These are phyloP conservation scores for Dipteronia dyeriana DNA, from an alignment of 345 rosid species.

Conservation along the genomic window DNA sequence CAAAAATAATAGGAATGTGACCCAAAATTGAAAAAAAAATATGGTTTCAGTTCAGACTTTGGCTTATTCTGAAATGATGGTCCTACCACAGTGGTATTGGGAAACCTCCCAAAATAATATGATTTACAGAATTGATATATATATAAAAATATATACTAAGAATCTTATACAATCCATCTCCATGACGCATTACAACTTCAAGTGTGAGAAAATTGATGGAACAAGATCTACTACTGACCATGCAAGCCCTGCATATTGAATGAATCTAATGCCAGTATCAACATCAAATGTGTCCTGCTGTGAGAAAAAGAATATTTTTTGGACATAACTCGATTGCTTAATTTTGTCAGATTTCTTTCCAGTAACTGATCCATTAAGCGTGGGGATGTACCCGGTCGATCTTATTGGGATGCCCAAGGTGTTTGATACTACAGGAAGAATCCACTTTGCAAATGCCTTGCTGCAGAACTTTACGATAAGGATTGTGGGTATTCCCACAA, in stretches of 20 bases:
- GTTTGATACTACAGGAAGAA: conserved; percentile 71
- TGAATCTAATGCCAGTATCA: conserved; percentile 82
- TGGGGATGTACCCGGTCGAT: conserved; percentile 67
- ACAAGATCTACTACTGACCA: conserved; percentile 97
- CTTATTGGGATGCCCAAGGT: conserved; percentile 74
- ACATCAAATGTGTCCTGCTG: conserved; percentile 60
- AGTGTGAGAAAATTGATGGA: conserved; percentile 62
- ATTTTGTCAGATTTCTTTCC: conserved; percentile 49
- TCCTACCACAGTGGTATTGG: neutral
- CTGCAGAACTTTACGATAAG: conserved; percentile 88
- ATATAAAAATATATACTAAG: too few relatives aligned
- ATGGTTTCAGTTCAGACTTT: too few relatives aligned
- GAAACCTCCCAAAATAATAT: neutral
- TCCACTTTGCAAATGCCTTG: conserved; percentile 87
- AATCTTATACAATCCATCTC: neutral
- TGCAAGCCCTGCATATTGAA: conserved; percentile 93
- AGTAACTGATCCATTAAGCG: conserved; percentile 43
- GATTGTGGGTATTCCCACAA: conserved; percentile 84
- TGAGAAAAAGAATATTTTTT: conserved; percentile 48
- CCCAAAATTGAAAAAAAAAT: too few relatives aligned
- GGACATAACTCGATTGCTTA: conserved; percentile 55
- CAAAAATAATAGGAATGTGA: too few relatives aligned
- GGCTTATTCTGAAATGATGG: too few relatives aligned
- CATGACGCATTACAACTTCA: conserved; percentile 44
- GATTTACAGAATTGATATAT: conserved; percentile 19